These are phyloP conservation scores for Pseudocercospora eumusae DNA, from an alignment of 2,329 filamentous ascomycete genomes.

Conservation along the genomic window DNA sequence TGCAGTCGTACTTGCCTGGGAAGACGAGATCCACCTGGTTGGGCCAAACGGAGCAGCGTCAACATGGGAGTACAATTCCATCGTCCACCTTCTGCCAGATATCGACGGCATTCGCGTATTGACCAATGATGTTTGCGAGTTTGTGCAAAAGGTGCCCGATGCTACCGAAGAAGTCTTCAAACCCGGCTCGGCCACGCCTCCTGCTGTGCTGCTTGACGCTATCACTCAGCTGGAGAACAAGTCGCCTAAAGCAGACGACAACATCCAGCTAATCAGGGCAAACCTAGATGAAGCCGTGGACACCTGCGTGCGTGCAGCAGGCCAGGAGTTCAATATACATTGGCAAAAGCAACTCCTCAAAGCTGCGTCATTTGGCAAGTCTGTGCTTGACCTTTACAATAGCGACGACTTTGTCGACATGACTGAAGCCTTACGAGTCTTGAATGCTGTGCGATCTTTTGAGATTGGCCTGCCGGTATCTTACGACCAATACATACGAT, in stretches of 20 bases:
- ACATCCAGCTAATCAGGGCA: slow-evolving; percentile 88
- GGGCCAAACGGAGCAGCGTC: slow-evolving; percentile 77
- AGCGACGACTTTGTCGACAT: slow-evolving; percentile 99
- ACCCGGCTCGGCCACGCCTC: slow-evolving; percentile 81
- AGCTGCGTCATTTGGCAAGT: slow-evolving; percentile 96
- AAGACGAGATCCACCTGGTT: slow-evolving; percentile 93
- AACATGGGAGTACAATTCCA: slow-evolving; percentile 75
- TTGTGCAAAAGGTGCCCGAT: slow-evolving; percentile 86
- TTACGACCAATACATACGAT: slow-evolving; percentile 87
- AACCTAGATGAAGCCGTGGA: slow-evolving; percentile 91
- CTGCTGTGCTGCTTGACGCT: slow-evolving; percentile 90
- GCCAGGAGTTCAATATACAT: slow-evolving; percentile 82
- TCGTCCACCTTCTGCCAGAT: slow-evolving; percentile 86
- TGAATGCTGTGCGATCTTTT: slow-evolving; percentile 90
- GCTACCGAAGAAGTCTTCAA: slow-evolving; percentile 76
- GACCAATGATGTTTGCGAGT: slow-evolving; percentile 94
- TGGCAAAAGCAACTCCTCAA: slow-evolving; percentile 97
- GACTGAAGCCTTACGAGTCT: slow-evolving; percentile 87
- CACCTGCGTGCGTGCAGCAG: slow-evolving; percentile 87
- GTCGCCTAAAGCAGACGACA: slow-evolving; percentile 95
- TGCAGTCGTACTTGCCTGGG: slow-evolving; percentile 90
- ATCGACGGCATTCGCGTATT: slow-evolving; percentile 86
- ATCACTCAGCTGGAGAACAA: slow-evolving; percentile 88
- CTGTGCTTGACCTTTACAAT: slow-evolving; percentile 93
- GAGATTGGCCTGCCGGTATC: slow-evolving; percentile 87